Conservation (phyloP, 2,329 filamentous ascomycete species). For the Ophiocordyceps camponoti-floridani region DNA sequence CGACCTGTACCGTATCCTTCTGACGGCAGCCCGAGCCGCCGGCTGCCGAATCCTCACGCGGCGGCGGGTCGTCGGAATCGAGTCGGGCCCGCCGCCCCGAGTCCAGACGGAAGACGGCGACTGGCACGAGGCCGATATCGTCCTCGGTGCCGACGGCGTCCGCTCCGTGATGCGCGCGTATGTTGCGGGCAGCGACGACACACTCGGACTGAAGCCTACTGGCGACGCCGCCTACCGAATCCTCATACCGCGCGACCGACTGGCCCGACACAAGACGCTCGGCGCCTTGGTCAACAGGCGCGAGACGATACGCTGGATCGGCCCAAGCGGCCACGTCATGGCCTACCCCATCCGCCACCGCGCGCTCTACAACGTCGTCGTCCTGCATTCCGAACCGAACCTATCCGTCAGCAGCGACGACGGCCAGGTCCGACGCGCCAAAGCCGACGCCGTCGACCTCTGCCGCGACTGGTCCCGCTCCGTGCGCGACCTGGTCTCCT, state of each 20-base stretch:
- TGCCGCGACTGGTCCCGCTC: conserved; percentile 43
- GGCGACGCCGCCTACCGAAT: conserved; percentile 36
- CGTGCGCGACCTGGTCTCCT: conserved; percentile 39
- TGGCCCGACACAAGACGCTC: conserved; percentile 49
- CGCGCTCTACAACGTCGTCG: conserved; percentile 48
- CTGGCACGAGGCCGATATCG: conserved; percentile 27
- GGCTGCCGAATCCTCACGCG: conserved; percentile 27
- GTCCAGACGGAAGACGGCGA: conserved; percentile 8
- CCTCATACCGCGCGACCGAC: conserved; percentile 33
- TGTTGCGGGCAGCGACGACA: conserved; percentile 35
- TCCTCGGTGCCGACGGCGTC: conserved; percentile 35
- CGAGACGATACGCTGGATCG: conserved; percentile 44
- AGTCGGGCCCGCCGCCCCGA: conserved; percentile 8
- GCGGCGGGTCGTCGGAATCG: conserved; percentile 8
- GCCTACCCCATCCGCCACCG: conserved; percentile 47
- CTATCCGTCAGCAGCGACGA: background rate
- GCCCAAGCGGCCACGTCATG: conserved; percentile 48
- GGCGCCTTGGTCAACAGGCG: conserved; percentile 38
- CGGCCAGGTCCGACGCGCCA: conserved; percentile 22
- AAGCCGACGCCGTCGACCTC: conserved; percentile 34
- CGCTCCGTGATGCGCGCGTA: conserved; percentile 25
- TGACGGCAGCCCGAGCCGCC: conserved; percentile 4
- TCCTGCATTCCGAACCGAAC: conserved; percentile 40
- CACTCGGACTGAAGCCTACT: conserved; percentile 26
- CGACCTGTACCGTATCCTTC: conserved; percentile 8